Evolutionary conservation across 371 early-diverging fungal species (phyloP), one percentile per base, ranked within the genome.

Genomic region (Capniomyces stellatus): DNA sequence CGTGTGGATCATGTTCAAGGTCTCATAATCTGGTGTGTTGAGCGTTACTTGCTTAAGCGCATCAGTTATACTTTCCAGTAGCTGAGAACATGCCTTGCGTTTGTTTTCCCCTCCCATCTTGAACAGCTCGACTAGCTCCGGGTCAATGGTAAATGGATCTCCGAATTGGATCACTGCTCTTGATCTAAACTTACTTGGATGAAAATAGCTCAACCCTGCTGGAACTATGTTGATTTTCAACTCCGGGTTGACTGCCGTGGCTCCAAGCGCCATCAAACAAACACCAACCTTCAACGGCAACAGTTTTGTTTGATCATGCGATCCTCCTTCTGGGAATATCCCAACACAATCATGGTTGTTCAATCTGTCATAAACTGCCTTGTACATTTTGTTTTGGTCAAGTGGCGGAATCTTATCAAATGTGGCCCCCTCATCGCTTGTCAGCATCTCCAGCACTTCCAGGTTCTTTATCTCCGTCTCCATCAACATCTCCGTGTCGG

Each of bases 251-350:
- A 78, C 76, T 1, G 82, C 87, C 79, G 92, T 81, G n/a, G 98
- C 92, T 48, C 87, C 87, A 15, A 97, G 64, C 1, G 96, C 92
- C 94, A 94, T 96, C 50, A 87, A 70, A 2, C 86, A 77, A 3
- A 85, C 85, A 51, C 89, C 89, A 42, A 84, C 85, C 77, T 95
- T 96, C 48, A 97, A 69, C 15, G 98, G 98, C 46, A 97, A 64
- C 78, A 97, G 79, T 54, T 92, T 86, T 13, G 89, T 74, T 48
- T 93, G 83, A 64, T 97, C 98, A 65, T 97, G 98, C 54, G 84
- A 85, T 10, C 98, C 96, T 40, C 96, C 96, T 64, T 95, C 98
- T 2, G 98, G 98, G 64, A 97, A 97, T 47, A 97, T 92, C 12
- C 93, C 94, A 15, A 96, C 77, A 57, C 90, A 87, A 43, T 81